Evolutionary conservation across 257 asterid species (phyloP), one percentile per base, ranked within the genome.

Genomic region (Salvia splendens): DNA sequence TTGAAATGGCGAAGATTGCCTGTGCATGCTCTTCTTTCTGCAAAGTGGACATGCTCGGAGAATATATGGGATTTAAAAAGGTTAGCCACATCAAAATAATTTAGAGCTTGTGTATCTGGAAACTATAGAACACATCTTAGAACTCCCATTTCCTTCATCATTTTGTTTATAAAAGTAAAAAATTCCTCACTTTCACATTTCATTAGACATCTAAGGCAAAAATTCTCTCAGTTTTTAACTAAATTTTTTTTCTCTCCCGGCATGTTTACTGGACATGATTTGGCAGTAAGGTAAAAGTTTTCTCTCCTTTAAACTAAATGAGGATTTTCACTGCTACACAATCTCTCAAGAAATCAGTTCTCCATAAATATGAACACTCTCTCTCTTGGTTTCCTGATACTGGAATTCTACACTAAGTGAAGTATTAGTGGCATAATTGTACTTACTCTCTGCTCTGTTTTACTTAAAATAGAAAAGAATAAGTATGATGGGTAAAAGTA

Each of bases 1-100:
- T 73, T 78, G 12, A 93, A 88, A 79, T 90, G 99, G 99, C 89
- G 99, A 66, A 84, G 82, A 60, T 74, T 93, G 83, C 99, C 99
- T 3, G 58, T 73, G 46, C 41, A 84, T 75, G 85, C 87, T 68
- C 89, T 90, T 80, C 90, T 93, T 65, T 77, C 91, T 67, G 89
- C 95, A 54, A 85, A 68, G 64, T 93, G 97, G 97, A 80, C 89
- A 3, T 93, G 99, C 74, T 77, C 85, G 3, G 91, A 84, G 71
- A 90, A 90, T 71, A 46, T 73, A 52, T 90, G 95, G 96, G 91
- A 88, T 77, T 28, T 77, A 1, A 84, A 72, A 81, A 88, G 97
- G 97, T 90, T 49, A 43, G 82, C 43, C 72, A 38, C 8, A 46
- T 45, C 3, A 36, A n/a, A 24, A 53, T 46, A 56, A 14, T 28